A percentile compares a stretch with the other conserved stretches of the same genome.
Evolutionary conservation across 768 basidiomycete species (phyloP).

Genomic region (Tulasnella sp.): DNA sequence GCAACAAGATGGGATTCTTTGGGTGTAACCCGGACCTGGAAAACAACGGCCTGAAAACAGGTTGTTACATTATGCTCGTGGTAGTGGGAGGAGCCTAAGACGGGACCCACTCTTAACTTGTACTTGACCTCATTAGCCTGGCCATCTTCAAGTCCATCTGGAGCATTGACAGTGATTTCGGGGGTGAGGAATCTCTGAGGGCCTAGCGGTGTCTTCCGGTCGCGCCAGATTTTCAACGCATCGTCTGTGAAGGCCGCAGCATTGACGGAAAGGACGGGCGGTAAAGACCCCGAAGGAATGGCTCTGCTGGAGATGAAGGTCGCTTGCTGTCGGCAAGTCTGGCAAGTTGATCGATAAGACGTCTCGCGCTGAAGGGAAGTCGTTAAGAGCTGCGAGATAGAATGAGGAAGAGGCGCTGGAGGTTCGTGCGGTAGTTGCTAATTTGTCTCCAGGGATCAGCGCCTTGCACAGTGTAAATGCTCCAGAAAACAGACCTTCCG

Average conservation of each 20-base stretch:
- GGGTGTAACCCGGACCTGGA: conserved; percentile 66
- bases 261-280: conserved; percentile 81
- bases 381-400: conserved; percentile 63
- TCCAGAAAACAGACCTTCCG: conserved; percentile 49
- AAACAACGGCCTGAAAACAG: conserved; percentile 60
- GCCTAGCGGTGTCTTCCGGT: conserved; percentile 36
- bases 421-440: conserved; percentile 31
- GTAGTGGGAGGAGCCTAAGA: neutral
- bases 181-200: conserved; percentile 52
- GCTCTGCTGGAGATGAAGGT: conserved; percentile 64
- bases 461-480: conserved; percentile 25
- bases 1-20: conserved; percentile 79
- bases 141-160: conserved; percentile 51
- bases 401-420: conserved; percentile 30
- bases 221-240: conserved; percentile 65
- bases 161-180: conserved; percentile 28
- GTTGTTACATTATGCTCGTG: neutral
- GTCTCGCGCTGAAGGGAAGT: conserved; percentile 73
- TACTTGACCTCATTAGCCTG: conserved; percentile 54
- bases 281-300: conserved; percentile 56
- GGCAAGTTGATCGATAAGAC: conserved; percentile 80
- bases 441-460: conserved; percentile 27
- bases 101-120: conserved; percentile 53
- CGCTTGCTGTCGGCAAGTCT: conserved; percentile 68
- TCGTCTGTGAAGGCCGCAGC: conserved; percentile 74